Evolutionary conservation across 1,284 basidiomycete genomes (phyloP).

Genomic region (Anthracocystis setariae): DNA sequence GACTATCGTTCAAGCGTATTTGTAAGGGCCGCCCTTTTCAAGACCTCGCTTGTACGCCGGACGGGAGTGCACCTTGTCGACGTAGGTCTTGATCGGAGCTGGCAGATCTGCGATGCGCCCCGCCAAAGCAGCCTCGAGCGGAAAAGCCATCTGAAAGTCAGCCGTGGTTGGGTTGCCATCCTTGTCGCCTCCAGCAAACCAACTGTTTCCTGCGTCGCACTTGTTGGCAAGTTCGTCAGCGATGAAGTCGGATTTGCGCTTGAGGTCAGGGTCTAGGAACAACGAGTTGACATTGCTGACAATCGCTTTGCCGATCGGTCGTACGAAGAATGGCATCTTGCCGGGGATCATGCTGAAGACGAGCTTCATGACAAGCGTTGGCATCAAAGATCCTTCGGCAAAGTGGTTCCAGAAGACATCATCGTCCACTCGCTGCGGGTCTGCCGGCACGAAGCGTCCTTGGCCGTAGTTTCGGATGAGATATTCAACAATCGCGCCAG

Average conservation of each 20-base stretch:
- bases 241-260: constrained; percentile 50
- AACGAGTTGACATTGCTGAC: constrained; percentile 38
- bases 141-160: constrained; percentile 66
- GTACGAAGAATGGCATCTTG: constrained; percentile 63
- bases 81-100: constrained; percentile 52
- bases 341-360: constrained; percentile 56
- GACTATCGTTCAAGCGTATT: constrained; percentile 50
- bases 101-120: constrained; percentile 52
- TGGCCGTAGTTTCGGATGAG: constrained; percentile 64
- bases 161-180: constrained; percentile 64
- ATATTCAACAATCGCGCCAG: constrained; percentile 66
- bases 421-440: constrained; percentile 49
- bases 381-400: constrained; percentile 64
- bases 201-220: constrained; percentile 40
- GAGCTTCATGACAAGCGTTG: constrained; percentile 59
- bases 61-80: constrained; percentile 58
- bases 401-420: constrained; percentile 63
- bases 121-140: constrained; percentile 56
- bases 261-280: constrained; percentile 59
- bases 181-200: constrained; percentile 65
- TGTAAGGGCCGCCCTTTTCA: constrained; percentile 61
- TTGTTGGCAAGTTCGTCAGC: constrained; percentile 50
- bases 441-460: constrained; percentile 44
- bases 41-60: constrained; percentile 60
- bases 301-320: constrained; percentile 58